Evolutionary conservation across 2,329 filamentous ascomycete species (phyloP), one percentile per base, ranked within the genome.

Genomic region (Pseudocercospora ulei): DNA sequence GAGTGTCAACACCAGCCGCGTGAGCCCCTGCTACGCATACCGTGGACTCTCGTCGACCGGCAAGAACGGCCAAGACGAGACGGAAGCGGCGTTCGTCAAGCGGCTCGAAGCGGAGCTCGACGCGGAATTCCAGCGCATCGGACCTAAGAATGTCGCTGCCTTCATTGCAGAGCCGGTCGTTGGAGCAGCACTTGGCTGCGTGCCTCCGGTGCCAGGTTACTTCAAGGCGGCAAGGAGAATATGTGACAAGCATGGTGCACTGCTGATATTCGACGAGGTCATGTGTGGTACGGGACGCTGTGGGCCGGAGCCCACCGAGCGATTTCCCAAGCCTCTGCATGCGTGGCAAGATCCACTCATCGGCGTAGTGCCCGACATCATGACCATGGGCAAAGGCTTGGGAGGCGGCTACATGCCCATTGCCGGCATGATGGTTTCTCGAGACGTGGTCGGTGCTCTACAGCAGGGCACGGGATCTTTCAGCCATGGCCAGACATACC

Each of bases 231-330:
- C 88, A 60, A 72, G 72, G 51, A 63, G 65, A 1, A 65, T 90
- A 1, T 90, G 83, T 56, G 70, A 79, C 36, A 74, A 73, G 44
- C 68, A 88, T 53, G 82, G 79, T 0, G 75, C 78, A 0, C 69
- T 90, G 0, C 65, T 90, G n/a, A 78, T 88, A 29, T 62, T 88
- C 0, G 84, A 90, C 52, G 83, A 88, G 55, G 70, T 85, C 28
- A 83, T 86, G 79, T 78, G 73, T 31, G 78, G 78, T 2, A 71
- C 72, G 58, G 76, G 77, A 1, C 63, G 76, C 1, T 69, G 68
- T 0, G 76, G 75, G 0, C 68, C 63, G 3, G 50, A 50, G 22
- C 52, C 56, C 3, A 50, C 56, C 3, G 41, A 44, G 8, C 44
- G 40, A 14, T 56, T 49, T 30, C 53, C 54, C 6, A 51, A 46